Conservation (phyloP, 768 basidiomycete species). For the Boletus insuetus region DNA sequence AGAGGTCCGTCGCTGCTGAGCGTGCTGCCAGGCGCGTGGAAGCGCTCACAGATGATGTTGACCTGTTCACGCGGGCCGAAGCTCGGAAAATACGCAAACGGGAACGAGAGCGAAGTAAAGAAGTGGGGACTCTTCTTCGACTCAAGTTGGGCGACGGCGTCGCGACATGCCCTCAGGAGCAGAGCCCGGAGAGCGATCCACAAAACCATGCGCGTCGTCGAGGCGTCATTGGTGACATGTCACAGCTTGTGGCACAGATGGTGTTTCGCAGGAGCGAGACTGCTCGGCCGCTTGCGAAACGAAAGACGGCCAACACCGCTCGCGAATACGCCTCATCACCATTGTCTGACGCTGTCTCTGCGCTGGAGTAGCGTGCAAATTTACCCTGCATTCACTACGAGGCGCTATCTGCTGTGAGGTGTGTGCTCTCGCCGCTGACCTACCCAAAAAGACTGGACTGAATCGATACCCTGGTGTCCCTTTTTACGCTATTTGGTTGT, state of each 20-base stretch:
- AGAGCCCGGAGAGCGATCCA: slow-evolving; percentile 21
- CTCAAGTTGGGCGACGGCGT: slow-evolving; percentile 45
- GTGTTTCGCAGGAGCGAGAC: slow-evolving; percentile 42
- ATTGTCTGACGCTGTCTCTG: slow-evolving; percentile 23
- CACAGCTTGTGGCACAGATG: slow-evolving; percentile 48
- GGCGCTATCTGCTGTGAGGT: slow-evolving; percentile 23
- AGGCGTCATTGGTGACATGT: slow-evolving; percentile 29
- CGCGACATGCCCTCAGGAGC: slow-evolving; percentile 20
- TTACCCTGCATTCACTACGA: slow-evolving; percentile 10
- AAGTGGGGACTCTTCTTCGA: slow-evolving; percentile 54
- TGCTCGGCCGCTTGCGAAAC: slow-evolving; percentile 37
- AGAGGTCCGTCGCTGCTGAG: slow-evolving; percentile 34
- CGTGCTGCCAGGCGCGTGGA: slow-evolving; percentile 32
- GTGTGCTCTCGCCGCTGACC: slow-evolving; percentile 10
- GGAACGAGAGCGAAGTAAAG: slow-evolving; percentile 53
- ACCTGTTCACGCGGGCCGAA: slow-evolving; percentile 40
- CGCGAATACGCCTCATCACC: slow-evolving; percentile 29
- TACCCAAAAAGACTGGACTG: slow-evolving; percentile 18
- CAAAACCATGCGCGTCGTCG: slow-evolving; percentile 20
- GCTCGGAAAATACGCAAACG: slow-evolving; percentile 45
- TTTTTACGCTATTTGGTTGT: slow-evolving; percentile 11
- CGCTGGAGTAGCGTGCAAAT: slow-evolving; percentile 11
- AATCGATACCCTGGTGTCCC: slow-evolving; percentile 9
- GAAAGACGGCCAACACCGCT: slow-evolving; percentile 21
- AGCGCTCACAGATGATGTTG: slow-evolving; percentile 34